phyloP scores from a whole-genome alignment of 2,329 filamentous ascomycete species.

The Mollisiaceae sp. region DNA sequence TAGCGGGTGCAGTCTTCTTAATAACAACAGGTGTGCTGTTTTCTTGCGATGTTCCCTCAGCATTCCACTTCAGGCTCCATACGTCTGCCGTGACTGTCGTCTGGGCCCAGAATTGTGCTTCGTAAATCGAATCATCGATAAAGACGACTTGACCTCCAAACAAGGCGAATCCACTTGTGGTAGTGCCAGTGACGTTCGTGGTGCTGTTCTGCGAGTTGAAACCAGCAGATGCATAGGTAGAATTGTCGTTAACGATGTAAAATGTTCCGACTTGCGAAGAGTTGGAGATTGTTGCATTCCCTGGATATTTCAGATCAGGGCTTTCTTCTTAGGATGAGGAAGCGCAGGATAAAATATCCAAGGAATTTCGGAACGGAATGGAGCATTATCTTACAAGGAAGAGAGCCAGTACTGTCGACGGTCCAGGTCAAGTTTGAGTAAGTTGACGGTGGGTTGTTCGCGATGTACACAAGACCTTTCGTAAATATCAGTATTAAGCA shows the following conservation, averaged over 20 bases:
- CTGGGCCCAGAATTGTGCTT: constrained; percentile 33
- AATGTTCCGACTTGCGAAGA: constrained; percentile 17
- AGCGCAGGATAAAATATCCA: too few relatives aligned
- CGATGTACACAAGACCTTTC: constrained; percentile 11
- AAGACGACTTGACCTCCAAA: constrained; percentile 40
- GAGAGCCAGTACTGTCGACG: constrained; percentile 30
- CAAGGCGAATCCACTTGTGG: constrained; percentile 37
- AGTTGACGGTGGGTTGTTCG: constrained; percentile 19
- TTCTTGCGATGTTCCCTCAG: constrained; percentile 17
- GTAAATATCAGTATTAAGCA: background rate
- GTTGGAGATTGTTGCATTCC: constrained; percentile 14
- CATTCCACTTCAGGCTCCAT: constrained; percentile 32
- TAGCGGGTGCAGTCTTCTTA: constrained; percentile 20
- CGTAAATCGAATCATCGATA: constrained; percentile 22
- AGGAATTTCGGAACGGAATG: background rate
- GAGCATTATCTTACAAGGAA: background rate
- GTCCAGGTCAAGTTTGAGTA: constrained; percentile 35
- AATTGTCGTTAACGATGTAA: constrained; percentile 17
- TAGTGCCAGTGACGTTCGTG: constrained; percentile 12
- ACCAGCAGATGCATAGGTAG: constrained; percentile 33
- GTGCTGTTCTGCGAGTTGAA: constrained; percentile 32
- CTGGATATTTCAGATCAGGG: background rate
- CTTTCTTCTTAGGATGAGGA: too few relatives aligned
- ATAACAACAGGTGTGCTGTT: constrained; percentile 25
- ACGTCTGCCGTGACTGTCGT: constrained; percentile 19